These are phyloP conservation scores for Pichia sp. DNA, from an alignment of 1,139 yeast genomes.

Conservation along the genomic window DNA sequence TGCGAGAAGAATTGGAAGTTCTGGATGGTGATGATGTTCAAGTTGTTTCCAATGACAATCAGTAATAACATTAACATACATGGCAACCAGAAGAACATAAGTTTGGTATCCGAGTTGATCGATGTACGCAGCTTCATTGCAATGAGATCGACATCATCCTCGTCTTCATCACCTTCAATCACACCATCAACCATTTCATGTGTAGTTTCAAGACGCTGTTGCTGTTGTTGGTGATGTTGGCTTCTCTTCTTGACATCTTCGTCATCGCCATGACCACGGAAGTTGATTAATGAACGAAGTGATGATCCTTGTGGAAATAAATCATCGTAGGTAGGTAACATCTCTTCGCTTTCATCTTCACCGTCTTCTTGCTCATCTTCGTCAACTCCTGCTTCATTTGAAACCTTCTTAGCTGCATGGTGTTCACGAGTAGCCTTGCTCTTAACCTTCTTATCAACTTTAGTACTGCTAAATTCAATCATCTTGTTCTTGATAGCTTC, in stretches of 20 bases:
- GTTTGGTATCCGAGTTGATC: conserved; percentile 70
- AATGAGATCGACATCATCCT: conserved; percentile 29
- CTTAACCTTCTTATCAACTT: conserved; percentile 4
- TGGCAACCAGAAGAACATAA: conserved; percentile 88
- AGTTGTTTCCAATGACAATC: conserved; percentile 43
- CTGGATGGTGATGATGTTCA: conserved; percentile 43
- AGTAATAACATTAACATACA: conserved; percentile 55
- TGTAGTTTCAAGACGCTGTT: not conserved
- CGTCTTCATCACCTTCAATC: conserved; percentile 14
- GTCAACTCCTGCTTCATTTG: not conserved
- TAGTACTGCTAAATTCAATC: conserved; percentile 11
- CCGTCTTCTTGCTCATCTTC: not conserved
- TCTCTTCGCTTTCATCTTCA: conserved; percentile 35
- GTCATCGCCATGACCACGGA: conserved; percentile 21
- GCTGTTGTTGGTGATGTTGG: not conserved
- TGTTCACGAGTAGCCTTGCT: not conserved
- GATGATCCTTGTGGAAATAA: conserved; percentile 66
- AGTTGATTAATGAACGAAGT: conserved; percentile 38
- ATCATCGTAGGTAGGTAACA: conserved; percentile 76
- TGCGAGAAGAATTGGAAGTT: conserved; percentile 24
- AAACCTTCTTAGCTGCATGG: conserved; percentile 5
- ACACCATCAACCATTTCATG: not conserved
- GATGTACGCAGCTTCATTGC: conserved; percentile 52
- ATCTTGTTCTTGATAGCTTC: conserved; percentile 46
- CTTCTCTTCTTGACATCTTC: not conserved